phyloP scores from a whole-genome alignment of 768 basidiomycete species.

The Agaricus blazei region DNA sequence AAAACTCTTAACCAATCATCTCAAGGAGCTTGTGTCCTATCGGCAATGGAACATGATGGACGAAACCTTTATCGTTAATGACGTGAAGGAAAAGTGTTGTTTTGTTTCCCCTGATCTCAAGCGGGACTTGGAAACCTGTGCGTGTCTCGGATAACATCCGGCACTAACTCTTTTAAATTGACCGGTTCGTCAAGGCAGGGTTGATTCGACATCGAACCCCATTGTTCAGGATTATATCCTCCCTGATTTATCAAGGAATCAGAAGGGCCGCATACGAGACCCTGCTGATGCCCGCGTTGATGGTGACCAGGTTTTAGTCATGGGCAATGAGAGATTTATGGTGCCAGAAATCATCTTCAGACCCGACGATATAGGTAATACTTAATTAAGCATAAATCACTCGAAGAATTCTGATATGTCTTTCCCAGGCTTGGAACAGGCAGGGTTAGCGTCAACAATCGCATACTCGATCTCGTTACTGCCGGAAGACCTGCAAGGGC shows the following conservation, averaged over 20 bases:
- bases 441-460: conserved; percentile 73
- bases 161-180: neutral
- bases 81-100: conserved; percentile 87
- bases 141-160: conserved; percentile 15
- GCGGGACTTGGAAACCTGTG: conserved; percentile 69
- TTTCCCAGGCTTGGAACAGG: conserved; percentile 65
- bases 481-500: conserved; percentile 77
- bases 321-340: conserved; percentile 89
- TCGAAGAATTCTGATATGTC: neutral
- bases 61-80: conserved; percentile 90
- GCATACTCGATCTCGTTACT: conserved; percentile 71
- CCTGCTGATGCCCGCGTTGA: conserved; percentile 49
- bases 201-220: conserved; percentile 49
- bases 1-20: conserved; percentile 90
- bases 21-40: conserved; percentile 91
- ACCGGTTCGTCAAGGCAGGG: conserved; percentile 28
- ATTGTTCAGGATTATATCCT: conserved; percentile 88
- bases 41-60: conserved; percentile 99
- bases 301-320: conserved; percentile 66
- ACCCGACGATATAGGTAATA: conserved; percentile 82
- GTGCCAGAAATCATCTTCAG: conserved; percentile 92
- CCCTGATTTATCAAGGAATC: conserved; percentile 76
- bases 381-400: conserved; percentile 5
- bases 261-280: conserved; percentile 50
- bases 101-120: conserved; percentile 75